These are phyloP conservation scores for Pseudotsuga menziesii DNA, from an alignment of 75 land plant genomes.

Conservation along the genomic window DNA sequence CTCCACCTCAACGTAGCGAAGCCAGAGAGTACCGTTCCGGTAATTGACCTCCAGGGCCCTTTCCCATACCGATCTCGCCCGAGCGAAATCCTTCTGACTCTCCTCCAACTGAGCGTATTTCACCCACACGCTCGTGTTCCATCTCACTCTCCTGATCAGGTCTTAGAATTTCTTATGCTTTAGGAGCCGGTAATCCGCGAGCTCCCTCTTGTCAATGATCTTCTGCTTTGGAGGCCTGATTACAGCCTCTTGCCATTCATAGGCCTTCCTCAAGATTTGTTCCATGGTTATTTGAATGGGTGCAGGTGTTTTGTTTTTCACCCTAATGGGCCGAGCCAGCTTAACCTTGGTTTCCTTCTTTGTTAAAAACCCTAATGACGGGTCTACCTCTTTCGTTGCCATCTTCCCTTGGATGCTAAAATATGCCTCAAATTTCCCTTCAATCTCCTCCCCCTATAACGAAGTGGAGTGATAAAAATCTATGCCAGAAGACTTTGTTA, in stretches of 20 bases:
- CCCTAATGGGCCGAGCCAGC: constrained; percentile 91
- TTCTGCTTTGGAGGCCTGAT: constrained; percentile 98
- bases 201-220: constrained; percentile 82
- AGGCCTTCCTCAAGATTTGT: constrained; percentile 89
- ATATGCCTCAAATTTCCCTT: background rate
- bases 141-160: constrained; percentile 78
- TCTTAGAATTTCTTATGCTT: constrained; percentile 87
- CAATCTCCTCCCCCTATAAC: too few species aligned
- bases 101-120: constrained; percentile 97
- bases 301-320: constrained; percentile 97
- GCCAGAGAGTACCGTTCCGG: constrained; percentile 75
- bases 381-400: constrained; percentile 43
- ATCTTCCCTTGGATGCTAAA: background rate
- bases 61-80: constrained; percentile 93
- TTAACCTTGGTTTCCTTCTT: constrained; percentile 92
- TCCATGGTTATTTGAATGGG: constrained; percentile 94
- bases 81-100: constrained; percentile 73
- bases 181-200: constrained; percentile 85
- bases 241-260: constrained; percentile 93
- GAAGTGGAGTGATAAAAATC: too few species aligned
- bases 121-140: constrained; percentile 88
- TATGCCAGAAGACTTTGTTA: too few species aligned
- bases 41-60: constrained; percentile 89
- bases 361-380: constrained; percentile 69
- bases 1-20: constrained; percentile 94